Percentiles rank a stretch among this genome's conserved stretches.
These are phyloP conservation scores for Microglena sp. DNA, from an alignment of 139 green algal species.

Conservation along the genomic window DNA sequence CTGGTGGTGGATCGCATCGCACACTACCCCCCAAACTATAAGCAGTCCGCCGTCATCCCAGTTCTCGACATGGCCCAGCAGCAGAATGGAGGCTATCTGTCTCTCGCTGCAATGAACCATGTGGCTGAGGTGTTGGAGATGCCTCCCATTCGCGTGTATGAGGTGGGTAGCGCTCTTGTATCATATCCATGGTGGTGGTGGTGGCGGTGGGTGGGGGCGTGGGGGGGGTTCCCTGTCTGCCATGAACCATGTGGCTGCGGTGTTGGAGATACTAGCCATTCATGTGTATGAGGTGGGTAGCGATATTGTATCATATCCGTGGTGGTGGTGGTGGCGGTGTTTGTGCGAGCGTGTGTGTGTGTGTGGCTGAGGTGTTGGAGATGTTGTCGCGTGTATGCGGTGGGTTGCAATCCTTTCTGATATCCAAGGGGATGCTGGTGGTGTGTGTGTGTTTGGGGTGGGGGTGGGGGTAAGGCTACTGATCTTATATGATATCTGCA, in stretches of 20 bases:
- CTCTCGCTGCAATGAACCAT: constrained; percentile 84
- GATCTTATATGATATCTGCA: too few species aligned
- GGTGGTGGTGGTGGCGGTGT: too few species aligned
- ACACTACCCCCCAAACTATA: constrained; percentile 93
- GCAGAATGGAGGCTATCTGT: constrained; percentile 88
- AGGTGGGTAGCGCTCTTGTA: constrained; percentile 47
- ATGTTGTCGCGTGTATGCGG: constrained; percentile 89
- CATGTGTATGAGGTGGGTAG: constrained; percentile 78
- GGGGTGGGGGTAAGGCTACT: too few species aligned
- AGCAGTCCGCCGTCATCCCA: constrained; percentile 85
- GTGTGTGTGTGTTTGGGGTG: too few species aligned
- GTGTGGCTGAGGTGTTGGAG: constrained; percentile 64
- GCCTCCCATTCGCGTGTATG: constrained; percentile 88
- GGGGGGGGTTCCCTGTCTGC: constrained; percentile 70
- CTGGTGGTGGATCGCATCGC: constrained; percentile 63
- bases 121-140: constrained; percentile 74
- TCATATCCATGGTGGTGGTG: too few species aligned
- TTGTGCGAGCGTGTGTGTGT: too few species aligned
- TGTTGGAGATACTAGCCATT: constrained; percentile 78
- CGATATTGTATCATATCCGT: too few species aligned
- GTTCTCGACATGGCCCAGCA: constrained; percentile 96
- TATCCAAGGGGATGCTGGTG: too few species aligned
- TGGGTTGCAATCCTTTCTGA: too few species aligned
- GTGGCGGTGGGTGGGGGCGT: too few species aligned
- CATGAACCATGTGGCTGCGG: constrained; percentile 84